Base-by-base conservation (phyloP, 805 yeast genomes). In the Ogataea nonfermentans region DNA sequence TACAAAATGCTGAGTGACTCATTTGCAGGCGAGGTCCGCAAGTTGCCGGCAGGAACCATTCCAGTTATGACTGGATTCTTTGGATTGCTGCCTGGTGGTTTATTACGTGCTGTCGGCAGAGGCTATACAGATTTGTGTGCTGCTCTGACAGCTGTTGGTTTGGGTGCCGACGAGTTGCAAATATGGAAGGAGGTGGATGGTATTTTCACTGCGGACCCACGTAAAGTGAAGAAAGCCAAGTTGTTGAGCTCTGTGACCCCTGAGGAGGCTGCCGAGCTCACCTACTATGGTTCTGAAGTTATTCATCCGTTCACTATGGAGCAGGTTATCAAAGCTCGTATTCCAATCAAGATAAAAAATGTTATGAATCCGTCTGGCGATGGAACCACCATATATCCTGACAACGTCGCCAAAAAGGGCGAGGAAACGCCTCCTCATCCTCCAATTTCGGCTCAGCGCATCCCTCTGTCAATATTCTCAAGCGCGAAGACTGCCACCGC, bases 161-260 rank as follows among this genome's bases (percentile, higher is more conserved):
- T 84, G 35, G 78, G 74, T 47, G 97, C 98, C 4, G 95, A 88
- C 31, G 99, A 93, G 65, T 72, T 93, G 47, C 99, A 93, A 67
- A 87, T 93, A 35, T 93, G 99, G 99, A 93, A 93, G 56, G 99
- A 93, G 68, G 99, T 93, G 37, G 99, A 93, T 61, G 99, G 99
- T 54, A 93, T 93, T 27, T 93, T 93, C 70, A 90, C 98, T 0
- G 99, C 99, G 3, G 99, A 93, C 61, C 99, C 99, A 28, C 74
- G 99, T 46, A 93, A 93, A 55, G 98, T 93, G 20, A 83, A 89
- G 25, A 79, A 78, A 40, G 99, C 99, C 3, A 74, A 95, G 52
- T 70, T 91, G 36, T 71, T 93, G 48, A 77, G 79, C 42, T 78
- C 88, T 37, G 96, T 93, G 47, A 93, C 98, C 0, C 99, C 99